Evolutionary conservation across 2,329 filamentous ascomycete species (phyloP), one percentile per base, ranked within the genome.

Genomic region (Bipolaris victoriae): DNA sequence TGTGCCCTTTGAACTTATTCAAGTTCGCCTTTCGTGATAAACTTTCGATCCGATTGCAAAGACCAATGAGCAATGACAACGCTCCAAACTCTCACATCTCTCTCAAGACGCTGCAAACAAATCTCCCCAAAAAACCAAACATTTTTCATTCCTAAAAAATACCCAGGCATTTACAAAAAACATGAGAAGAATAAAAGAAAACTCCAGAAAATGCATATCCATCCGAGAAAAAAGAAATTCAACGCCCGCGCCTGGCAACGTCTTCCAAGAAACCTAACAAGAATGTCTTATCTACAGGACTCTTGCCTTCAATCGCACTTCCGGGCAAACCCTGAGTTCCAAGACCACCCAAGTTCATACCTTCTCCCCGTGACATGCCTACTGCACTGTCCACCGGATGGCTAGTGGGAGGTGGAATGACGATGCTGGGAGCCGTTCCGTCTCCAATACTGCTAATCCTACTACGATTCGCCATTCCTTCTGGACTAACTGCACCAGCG

Each of bases 231-330:
- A 33, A n/a, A 47, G 13, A 37, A 16, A 18, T 20, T 64, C 52
- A 74, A 9, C 72, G 62, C 22, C 71, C 73, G 22, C 68, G 59
- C 55, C 66, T 64, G 22, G 73, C 73, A 33, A 84, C 80, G 55
- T 80, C 80, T 62, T 91, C 86, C 67, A 96, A 78, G 71, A 92
- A 95, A 9, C 85, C 88, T 49, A 95, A 80, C 70, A 96, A 78
- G 67, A 95, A 95, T 15, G 83, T 88, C 70, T 90, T 88, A 65
- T 95, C 88, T 0, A 86, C 88, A 0, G 90, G 85, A 47, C 69
- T 75, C 55, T 70, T 75, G 10, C 64, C 68, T 3, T 65, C 70
- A 26, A 39, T 63, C 15, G 47, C 26, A 16, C 52, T 61, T 16
- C 54, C 46, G 18, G 60, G 41, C 50, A 36, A 59, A 5, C 15